Conservation (phyloP, 345 rosid species). For the Eutrema japonicum region DNA sequence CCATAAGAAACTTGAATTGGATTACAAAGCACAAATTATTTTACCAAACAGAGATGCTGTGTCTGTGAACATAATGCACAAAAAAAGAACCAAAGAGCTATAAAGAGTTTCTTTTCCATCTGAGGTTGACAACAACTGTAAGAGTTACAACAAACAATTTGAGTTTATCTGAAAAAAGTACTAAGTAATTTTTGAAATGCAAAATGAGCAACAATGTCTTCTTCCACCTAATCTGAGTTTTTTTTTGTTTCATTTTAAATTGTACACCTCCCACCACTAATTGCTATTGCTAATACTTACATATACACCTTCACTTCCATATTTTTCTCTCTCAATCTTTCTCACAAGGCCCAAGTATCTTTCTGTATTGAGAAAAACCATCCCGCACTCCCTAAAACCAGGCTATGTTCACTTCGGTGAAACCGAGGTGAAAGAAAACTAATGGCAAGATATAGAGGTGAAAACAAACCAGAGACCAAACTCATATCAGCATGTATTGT, state of each 20-base stretch:
- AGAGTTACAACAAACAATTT: constrained; percentile 19
- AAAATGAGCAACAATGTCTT: constrained; percentile 22
- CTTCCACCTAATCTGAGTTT: constrained; percentile 22
- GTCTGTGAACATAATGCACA: constrained; percentile 5
- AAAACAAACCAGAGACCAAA: constrained; percentile 20
- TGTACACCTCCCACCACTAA: constrained; percentile 34
- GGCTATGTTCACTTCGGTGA: constrained; percentile 29
- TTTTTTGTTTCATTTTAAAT: not conserved
- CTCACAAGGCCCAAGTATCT: constrained; percentile 25
- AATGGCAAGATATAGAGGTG: constrained; percentile 16
- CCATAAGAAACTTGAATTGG: not conserved
- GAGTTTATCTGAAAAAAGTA: not conserved
- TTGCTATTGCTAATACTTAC: constrained; percentile 33
- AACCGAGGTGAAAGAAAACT: constrained; percentile 18
- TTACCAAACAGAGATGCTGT: not conserved
- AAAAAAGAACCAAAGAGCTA: not conserved
- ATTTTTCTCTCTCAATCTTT: constrained; percentile 8
- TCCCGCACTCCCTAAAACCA: constrained; percentile 27
- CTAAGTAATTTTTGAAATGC: not conserved
- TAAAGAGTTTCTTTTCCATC: constrained; percentile 29
- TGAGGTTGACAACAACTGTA: constrained; percentile 28
- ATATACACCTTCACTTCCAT: constrained; percentile 28
- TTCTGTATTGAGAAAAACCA: constrained; percentile 24
- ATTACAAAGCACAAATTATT: not conserved
- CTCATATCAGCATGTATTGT: constrained; percentile 34